phyloP scores from a whole-genome alignment of 2,329 filamentous ascomycete genomes.

The Xylariaceae sp. region DNA sequence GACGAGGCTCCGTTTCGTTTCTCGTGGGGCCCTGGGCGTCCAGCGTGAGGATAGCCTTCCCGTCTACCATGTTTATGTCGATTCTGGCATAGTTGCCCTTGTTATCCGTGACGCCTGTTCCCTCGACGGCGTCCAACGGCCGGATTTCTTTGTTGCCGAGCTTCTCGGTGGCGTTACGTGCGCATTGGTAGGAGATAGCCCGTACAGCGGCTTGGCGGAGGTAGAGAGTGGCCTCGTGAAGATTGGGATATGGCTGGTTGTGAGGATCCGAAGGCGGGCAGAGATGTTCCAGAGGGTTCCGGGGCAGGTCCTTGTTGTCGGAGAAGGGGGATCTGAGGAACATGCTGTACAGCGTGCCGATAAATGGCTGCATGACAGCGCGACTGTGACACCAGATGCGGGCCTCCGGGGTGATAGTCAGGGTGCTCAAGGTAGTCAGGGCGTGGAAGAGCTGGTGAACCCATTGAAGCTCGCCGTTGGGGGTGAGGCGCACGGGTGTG shows the following conservation, averaged over 20 bases:
- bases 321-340: conserved; percentile 32
- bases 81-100: conserved; percentile 17
- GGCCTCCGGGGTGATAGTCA: conserved; percentile 42
- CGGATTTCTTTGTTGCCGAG: conserved; percentile 20
- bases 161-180: conserved; percentile 9
- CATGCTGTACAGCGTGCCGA: conserved; percentile 19
- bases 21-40: conserved; percentile 13
- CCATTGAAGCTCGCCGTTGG: conserved; percentile 41
- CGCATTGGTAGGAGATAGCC: conserved; percentile 19
- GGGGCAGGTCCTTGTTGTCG: conserved; percentile 8
- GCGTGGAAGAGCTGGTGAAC: conserved; percentile 41
- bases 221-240: conserved; percentile 43
- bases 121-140: conserved; percentile 21
- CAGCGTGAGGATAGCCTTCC: conserved; percentile 36
- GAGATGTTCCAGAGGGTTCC: conserved; percentile 32
- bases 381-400: conserved; percentile 19
- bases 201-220: conserved; percentile 40
- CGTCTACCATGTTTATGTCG: conserved; percentile 42
- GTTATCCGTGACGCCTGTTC: conserved; percentile 19
- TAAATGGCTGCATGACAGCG: conserved; percentile 14
- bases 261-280: conserved; percentile 44
- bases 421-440: conserved; percentile 39
- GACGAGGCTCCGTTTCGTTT: no score
- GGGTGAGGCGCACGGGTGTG: conserved; percentile 31
- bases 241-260: conserved; percentile 41